Conservation (phyloP, 495 filamentous ascomycete species). For the Penicillium silybi region DNA sequence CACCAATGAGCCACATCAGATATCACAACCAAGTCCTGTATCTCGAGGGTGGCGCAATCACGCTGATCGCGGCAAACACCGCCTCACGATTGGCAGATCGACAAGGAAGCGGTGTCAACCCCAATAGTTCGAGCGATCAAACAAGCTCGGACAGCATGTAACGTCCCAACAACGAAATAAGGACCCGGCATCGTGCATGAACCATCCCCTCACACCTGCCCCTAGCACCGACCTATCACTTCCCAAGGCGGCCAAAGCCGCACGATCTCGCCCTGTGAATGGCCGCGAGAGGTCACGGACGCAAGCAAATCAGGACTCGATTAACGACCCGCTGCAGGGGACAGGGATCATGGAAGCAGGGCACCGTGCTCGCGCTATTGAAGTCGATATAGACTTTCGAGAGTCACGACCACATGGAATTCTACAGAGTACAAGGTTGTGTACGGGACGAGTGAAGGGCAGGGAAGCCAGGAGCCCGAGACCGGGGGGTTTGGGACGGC, state of each 20-base stretch:
- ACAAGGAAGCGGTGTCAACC: background rate
- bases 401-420: background rate
- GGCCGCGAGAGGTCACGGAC: background rate
- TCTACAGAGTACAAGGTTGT: background rate
- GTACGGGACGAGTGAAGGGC: background rate
- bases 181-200: background rate
- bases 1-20: background rate
- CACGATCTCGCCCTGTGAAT: background rate
- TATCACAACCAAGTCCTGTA: background rate
- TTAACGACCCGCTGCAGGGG: no score
- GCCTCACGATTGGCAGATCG: no score
- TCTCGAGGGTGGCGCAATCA: background rate
- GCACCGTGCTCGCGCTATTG: background rate
- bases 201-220: background rate
- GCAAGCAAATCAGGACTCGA: background rate
- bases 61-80: background rate
- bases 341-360: background rate
- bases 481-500: constrained; percentile 10
- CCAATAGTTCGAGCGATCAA: background rate
- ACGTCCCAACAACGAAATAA: background rate
- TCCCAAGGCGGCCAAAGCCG: background rate
- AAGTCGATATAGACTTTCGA: background rate
- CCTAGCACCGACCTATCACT: background rate
- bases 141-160: background rate
- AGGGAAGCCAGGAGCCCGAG: background rate